Evolutionary conservation across 805 yeast genomes (phyloP), one percentile per base, ranked within the genome.

Genomic region (Wickerhamomyces alni): DNA sequence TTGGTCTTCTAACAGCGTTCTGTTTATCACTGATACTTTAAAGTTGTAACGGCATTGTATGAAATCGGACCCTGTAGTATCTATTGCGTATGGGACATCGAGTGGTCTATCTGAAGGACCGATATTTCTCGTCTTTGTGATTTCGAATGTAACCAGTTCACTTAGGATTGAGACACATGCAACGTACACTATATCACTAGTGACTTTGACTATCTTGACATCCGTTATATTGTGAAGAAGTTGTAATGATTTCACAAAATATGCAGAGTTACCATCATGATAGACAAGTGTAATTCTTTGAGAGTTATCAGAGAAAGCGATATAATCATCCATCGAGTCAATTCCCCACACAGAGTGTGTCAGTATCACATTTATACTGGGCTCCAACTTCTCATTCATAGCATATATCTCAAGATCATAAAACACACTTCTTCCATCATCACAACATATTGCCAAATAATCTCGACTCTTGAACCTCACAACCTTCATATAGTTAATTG

Each of bases 281-380:
- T 63, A 61, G 38, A 74, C 65, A 6, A 75, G 42, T 0, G 72
- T 62, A 2, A 77, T 58, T 6, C 58, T 54, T 39, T 68, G 74
- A 4, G 75, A 64, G 48, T 81, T 81, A 45, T 78, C 84, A 1
- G 83, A 71, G 0, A 70, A 67, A 0, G 63, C 74, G 12, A 80
- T 44, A 31, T 73, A 39, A 39, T 64, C 52, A 28, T 56, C 51
- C n/a, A 57, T 46, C 29, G 72, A 57, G 49, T 77, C 84, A 16
- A 77, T 48, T 0, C 86, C 85, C 88, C 88, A 82, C 2, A 71
- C 75, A 1, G 83, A 75, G 2, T 71, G 58, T 6, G 60, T 60
- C 35, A 71, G 47, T 25, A 57, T 60, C 3, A 72, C 39, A 19
- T 48, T 51, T 27, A 58, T 50, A 17, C 54, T 62, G 2, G 66